phyloP scores from a whole-genome alignment of 1,284 basidiomycete species.

The Rhodotorula sp. region DNA sequence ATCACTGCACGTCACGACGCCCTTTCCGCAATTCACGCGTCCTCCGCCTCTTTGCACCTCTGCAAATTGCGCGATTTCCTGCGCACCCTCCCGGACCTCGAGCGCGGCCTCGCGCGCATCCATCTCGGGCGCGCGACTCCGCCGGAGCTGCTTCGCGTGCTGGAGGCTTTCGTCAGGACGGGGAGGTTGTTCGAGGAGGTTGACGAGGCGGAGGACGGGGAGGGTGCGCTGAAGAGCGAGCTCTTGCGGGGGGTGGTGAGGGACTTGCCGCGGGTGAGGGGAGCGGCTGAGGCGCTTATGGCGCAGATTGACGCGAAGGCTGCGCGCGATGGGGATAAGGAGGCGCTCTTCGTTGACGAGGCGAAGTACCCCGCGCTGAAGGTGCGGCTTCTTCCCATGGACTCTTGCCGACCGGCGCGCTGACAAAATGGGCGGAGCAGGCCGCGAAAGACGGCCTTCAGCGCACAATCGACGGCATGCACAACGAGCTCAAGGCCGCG shows the following conservation, averaged over 20 bases:
- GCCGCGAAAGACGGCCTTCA: slow-evolving; percentile 58
- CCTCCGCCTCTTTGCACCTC: slow-evolving; percentile 55
- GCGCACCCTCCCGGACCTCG: slow-evolving; percentile 79
- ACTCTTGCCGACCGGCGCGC: too few relatives aligned
- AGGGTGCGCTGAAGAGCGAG: slow-evolving; percentile 62
- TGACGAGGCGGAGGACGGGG: slow-evolving; percentile 52
- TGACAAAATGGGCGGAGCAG: background rate
- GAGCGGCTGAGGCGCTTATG: slow-evolving; percentile 60
- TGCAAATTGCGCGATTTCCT: slow-evolving; percentile 68
- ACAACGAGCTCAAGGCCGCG: slow-evolving; percentile 71
- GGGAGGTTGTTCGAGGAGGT: slow-evolving; percentile 67
- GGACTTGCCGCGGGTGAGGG: slow-evolving; percentile 67
- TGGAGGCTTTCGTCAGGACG: slow-evolving; percentile 73
- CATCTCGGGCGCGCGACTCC: slow-evolving; percentile 83
- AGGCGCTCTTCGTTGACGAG: slow-evolving; percentile 61
- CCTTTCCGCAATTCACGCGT: slow-evolving; percentile 73
- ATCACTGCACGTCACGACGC: slow-evolving; percentile 78
- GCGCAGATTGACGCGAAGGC: slow-evolving; percentile 61
- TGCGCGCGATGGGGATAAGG: slow-evolving; percentile 70
- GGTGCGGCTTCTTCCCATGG: background rate
- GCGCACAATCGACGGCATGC: slow-evolving; percentile 69
- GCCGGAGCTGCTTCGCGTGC: slow-evolving; percentile 74
- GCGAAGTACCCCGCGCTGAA: slow-evolving; percentile 28
- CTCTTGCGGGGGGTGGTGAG: slow-evolving; percentile 72
- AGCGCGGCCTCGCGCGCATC: slow-evolving; percentile 81